These are phyloP conservation scores for Phytophthora megakarya DNA, from an alignment of 352 stramenopile genomes.

Conservation along the genomic window DNA sequence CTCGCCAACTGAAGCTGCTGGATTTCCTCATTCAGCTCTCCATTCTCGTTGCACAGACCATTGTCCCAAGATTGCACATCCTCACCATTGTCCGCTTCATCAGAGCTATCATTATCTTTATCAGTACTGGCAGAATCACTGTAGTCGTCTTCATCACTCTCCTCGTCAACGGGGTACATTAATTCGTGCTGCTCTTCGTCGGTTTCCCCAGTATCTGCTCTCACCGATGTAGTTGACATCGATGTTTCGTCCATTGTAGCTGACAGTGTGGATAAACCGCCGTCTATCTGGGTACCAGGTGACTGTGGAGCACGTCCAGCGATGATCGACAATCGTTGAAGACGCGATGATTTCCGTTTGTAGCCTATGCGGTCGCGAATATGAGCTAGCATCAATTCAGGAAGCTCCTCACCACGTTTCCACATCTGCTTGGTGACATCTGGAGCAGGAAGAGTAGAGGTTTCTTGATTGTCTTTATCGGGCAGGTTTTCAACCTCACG, in stretches of 20 bases:
- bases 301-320: conserved; percentile 2
- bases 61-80: neutral
- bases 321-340: conserved; percentile 40
- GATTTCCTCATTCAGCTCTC: conserved; percentile 26
- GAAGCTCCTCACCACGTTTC: conserved; percentile 33
- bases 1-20: conserved; percentile 18
- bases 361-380: conserved; percentile 35
- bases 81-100: neutral
- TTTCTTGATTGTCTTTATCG: conserved; percentile 4
- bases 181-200: neutral
- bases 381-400: conserved; percentile 26
- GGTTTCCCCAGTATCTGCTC: neutral
- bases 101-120: neutral
- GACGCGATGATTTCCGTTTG: neutral
- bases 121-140: neutral
- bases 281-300: neutral
- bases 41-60: neutral
- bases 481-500: conserved; percentile 2
- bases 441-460: neutral
- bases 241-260: neutral
- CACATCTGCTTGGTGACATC: conserved; percentile 37
- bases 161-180: conserved; percentile 22
- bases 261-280: neutral
- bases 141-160: conserved; percentile 2
- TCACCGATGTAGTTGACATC: neutral